phyloP scores from a whole-genome alignment of 2,329 filamentous ascomycete species.

The Dryadomyces quercivorus region DNA sequence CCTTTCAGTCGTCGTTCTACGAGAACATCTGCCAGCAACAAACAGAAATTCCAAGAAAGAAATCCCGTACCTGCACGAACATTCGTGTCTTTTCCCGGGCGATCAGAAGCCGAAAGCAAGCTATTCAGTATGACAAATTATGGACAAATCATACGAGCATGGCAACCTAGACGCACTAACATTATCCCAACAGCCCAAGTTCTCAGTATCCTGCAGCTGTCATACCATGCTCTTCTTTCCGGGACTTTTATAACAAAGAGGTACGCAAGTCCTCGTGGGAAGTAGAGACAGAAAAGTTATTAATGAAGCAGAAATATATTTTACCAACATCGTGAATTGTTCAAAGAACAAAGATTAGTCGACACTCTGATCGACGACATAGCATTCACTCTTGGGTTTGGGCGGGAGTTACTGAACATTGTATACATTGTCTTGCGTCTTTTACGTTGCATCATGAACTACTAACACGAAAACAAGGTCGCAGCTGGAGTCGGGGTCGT shows the following conservation, averaged over 20 bases:
- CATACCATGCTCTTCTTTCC: conserved; percentile 44
- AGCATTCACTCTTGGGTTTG: conserved; percentile 54
- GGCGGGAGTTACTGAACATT: conserved; percentile 56
- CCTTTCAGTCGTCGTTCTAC: conserved; percentile 25
- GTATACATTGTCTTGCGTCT: conserved; percentile 26
- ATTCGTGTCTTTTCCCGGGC: conserved; percentile 31
- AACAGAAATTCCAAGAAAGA: background rate
- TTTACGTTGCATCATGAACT: background rate
- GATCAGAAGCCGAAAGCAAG: conserved; percentile 30
- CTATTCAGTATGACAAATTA: conserved; percentile 36
- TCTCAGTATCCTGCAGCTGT: conserved; percentile 45
- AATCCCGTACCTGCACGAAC: background rate
- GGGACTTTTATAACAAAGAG: conserved; percentile 49
- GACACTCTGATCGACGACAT: conserved; percentile 64
- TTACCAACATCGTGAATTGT: conserved; percentile 64
- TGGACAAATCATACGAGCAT: background rate
- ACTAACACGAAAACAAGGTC: conserved; percentile 31
- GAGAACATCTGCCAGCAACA: background rate
- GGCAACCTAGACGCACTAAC: background rate
- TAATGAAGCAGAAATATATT: conserved; percentile 56
- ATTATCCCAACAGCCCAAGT: conserved; percentile 33
- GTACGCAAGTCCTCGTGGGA: conserved; percentile 20
- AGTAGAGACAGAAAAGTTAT: background rate
- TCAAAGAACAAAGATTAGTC: conserved; percentile 55
- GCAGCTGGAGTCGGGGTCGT: conserved; percentile 64